Percentiles rank a stretch among this genome's conserved stretches.
Evolutionary conservation across 176 grass and related monocot species (phyloP).

Genomic region (Ampelocalamus luodianensis): DNA sequence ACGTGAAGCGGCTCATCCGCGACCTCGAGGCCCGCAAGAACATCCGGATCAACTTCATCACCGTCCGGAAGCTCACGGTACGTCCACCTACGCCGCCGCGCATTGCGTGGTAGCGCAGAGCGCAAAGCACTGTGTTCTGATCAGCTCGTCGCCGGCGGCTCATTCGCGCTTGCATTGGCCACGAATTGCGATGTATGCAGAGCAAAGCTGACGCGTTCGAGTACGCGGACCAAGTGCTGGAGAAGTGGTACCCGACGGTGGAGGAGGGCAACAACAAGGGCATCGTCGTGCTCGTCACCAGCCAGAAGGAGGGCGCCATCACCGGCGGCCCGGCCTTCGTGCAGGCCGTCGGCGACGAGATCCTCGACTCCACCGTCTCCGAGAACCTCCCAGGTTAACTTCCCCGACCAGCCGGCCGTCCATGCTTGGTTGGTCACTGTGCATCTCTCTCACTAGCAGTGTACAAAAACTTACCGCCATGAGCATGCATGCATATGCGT

Average conservation of each 20-base stretch:
- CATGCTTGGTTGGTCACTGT: too few species aligned
- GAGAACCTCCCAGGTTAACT: slow-evolving; percentile 80
- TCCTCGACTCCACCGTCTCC: slow-evolving; percentile 80
- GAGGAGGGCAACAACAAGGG: slow-evolving; percentile 96
- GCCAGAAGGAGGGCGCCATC: slow-evolving; percentile 97
- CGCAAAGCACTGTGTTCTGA: background rate
- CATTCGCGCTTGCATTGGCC: background rate
- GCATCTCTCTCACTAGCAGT: background rate
- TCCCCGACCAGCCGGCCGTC: too few species aligned
- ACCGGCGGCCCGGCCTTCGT: slow-evolving; percentile 88
- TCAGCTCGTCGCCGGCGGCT: background rate
- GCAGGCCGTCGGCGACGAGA: slow-evolving; percentile 77
- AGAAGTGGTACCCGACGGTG: slow-evolving; percentile 98
- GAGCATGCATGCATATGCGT: background rate
- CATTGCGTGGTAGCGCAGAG: background rate
- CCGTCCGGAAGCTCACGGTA: slow-evolving; percentile 94
- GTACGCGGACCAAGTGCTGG: slow-evolving; percentile 94
- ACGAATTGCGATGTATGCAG: slow-evolving; percentile 34
- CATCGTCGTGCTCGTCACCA: slow-evolving; percentile 90
- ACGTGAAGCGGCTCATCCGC: slow-evolving; percentile 71
- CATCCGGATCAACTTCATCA: slow-evolving; percentile 87
- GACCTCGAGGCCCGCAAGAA: slow-evolving; percentile 90
- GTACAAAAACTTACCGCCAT: background rate
- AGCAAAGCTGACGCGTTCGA: slow-evolving; percentile 99
- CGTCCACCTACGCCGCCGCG: background rate